Evolutionary conservation across 352 stramenopile genomes (phyloP).

Genomic region (Globisporangium yorkense): DNA sequence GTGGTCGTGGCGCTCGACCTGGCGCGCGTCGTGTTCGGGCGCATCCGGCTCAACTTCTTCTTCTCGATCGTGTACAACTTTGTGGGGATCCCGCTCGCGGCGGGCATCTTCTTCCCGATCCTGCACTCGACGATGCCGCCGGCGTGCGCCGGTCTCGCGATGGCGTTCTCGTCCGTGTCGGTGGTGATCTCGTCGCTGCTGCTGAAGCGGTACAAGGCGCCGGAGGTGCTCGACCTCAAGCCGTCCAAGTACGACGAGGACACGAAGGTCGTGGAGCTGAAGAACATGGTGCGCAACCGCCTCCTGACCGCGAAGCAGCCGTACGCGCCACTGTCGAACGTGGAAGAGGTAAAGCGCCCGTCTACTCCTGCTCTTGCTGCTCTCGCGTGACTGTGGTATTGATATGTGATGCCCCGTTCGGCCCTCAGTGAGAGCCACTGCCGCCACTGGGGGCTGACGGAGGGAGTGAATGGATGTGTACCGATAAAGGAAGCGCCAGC

Average conservation of each 20-base stretch:
- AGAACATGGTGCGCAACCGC: slow-evolving; percentile 64
- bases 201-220: slow-evolving; percentile 68
- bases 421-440: not conserved
- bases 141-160: slow-evolving; percentile 76
- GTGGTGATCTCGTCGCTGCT: slow-evolving; percentile 83
- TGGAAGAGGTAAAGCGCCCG: slow-evolving; percentile 32
- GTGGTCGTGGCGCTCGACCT: slow-evolving; percentile 83
- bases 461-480: not conserved
- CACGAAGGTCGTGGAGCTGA: slow-evolving; percentile 65
- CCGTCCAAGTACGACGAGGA: slow-evolving; percentile 54
- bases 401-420: not conserved
- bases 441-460: not conserved
- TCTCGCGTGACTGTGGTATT: slow-evolving; percentile 5
- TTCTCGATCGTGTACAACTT: slow-evolving; percentile 87
- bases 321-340: slow-evolving; percentile 65
- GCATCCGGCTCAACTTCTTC: slow-evolving; percentile 86
- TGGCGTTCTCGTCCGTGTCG: slow-evolving; percentile 87
- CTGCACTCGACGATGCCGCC: slow-evolving; percentile 82
- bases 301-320: slow-evolving; percentile 48
- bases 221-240: slow-evolving; percentile 35
- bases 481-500: not conserved
- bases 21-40: slow-evolving; percentile 70
- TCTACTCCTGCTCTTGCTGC: slow-evolving; percentile 5
- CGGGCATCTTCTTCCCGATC: slow-evolving; percentile 82
- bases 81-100: slow-evolving; percentile 74